Evolutionary conservation across 2,329 filamentous ascomycete genomes (phyloP).

Genomic region (Westerdykella ornata): DNA sequence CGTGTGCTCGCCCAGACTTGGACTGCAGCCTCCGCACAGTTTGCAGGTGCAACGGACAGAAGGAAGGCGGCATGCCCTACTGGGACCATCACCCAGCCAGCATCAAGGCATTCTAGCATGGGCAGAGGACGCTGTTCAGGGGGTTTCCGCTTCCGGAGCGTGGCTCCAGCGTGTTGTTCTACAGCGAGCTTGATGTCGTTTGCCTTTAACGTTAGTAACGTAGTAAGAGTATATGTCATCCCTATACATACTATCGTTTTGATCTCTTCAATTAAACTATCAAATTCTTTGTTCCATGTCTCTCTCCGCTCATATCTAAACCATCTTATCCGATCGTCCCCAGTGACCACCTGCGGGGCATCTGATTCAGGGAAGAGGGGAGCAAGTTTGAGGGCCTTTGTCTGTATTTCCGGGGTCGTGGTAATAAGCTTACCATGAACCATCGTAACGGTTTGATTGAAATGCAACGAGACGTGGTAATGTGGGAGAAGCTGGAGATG

Average conservation of each 20-base stretch:
- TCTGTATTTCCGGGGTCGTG: constrained; percentile 1
- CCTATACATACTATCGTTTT: constrained; percentile 1
- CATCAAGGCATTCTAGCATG: neutral
- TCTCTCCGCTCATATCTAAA: constrained; percentile 1
- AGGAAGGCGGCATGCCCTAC: neutral
- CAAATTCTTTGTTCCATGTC: neutral
- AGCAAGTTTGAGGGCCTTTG: neutral
- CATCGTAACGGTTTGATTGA: neutral
- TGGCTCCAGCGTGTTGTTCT: neutral
- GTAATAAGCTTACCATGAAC: neutral
- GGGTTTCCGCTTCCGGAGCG: neutral
- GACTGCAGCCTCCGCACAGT: constrained; percentile 1
- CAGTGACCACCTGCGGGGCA: neutral
- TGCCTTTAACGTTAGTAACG: constrained; percentile 1
- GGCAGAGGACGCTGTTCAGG: neutral
- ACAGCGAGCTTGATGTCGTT: constrained; percentile 1
- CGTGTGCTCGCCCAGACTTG: neutral
- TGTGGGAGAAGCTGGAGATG: neutral
- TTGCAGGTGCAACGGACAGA: neutral
- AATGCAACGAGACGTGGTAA: neutral
- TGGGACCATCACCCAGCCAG: constrained; percentile 1
- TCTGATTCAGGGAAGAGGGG: neutral
- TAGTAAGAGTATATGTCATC: neutral
- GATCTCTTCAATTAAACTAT: neutral
- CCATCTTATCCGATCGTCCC: neutral